phyloP scores from a whole-genome alignment of 106 monocot species.

The Alisma plantagoaquatica region DNA sequence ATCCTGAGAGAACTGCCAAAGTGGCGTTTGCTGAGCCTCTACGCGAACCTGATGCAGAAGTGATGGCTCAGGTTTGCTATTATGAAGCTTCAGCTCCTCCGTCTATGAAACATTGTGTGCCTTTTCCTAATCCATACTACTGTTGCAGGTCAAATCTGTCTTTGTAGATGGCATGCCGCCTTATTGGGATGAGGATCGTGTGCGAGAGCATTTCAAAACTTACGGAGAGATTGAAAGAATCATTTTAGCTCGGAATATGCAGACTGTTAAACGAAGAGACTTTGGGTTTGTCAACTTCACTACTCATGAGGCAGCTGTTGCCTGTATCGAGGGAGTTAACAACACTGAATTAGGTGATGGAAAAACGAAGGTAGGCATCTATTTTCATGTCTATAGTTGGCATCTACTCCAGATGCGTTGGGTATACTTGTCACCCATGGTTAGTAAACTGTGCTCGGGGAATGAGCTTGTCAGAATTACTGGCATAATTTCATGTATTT shows the following conservation, averaged over 20 bases:
- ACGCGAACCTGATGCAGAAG: constrained; percentile 64
- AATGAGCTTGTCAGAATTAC: too few species aligned
- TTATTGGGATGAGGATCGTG: constrained; percentile 68
- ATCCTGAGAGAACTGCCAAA: constrained; percentile 56
- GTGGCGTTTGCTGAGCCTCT: constrained; percentile 71
- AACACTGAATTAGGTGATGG: constrained; percentile 54
- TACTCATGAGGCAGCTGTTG: constrained; percentile 52
- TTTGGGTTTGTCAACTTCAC: constrained; percentile 77
- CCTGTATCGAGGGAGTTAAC: constrained; percentile 47
- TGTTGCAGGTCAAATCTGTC: constrained; percentile 60
- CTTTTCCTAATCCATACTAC: too few species aligned
- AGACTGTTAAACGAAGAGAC: constrained; percentile 54
- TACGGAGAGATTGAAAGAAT: constrained; percentile 67
- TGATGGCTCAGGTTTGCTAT: constrained; percentile 46
- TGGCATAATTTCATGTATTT: too few species aligned
- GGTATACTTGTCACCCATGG: too few species aligned
- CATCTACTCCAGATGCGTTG: too few species aligned
- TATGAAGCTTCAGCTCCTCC: neutral
- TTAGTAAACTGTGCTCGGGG: too few species aligned
- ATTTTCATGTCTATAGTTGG: neutral
- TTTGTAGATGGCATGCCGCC: constrained; percentile 72
- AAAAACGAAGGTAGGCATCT: constrained; percentile 34
- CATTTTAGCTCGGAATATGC: constrained; percentile 62
- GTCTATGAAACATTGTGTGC: too few species aligned
- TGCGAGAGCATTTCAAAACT: constrained; percentile 53